phyloP scores from a whole-genome alignment of 805 yeast species.

The Candida germanica region DNA sequence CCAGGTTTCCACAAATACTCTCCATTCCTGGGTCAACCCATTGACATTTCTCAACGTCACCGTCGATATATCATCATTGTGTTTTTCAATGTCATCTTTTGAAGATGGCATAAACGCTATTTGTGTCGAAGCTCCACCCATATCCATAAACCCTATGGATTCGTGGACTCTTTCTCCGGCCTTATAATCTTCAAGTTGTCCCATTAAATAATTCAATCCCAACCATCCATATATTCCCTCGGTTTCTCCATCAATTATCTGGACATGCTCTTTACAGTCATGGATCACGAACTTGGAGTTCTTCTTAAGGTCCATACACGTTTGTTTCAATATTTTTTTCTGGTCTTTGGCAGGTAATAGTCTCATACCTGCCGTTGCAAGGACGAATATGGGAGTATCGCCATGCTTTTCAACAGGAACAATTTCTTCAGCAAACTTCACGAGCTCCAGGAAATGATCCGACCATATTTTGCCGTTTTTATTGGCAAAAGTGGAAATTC shows the following conservation, averaged over 20 bases:
- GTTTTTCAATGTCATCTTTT: constrained; percentile 44
- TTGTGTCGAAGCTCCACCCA: constrained; percentile 99
- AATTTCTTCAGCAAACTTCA: constrained; percentile 64
- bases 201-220: constrained; percentile 79
- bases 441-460: constrained; percentile 62
- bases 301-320: constrained; percentile 55
- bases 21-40: constrained; percentile 75
- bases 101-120: constrained; percentile 85
- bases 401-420: constrained; percentile 60
- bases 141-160: constrained; percentile 95
- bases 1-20: constrained; percentile 94
- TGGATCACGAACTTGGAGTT: constrained; percentile 56
- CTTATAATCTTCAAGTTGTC: constrained; percentile 53
- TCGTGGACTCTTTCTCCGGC: constrained; percentile 34
- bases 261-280: constrained; percentile 68
- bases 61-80: constrained; percentile 32
- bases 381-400: constrained; percentile 82
- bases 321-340: constrained; percentile 49
- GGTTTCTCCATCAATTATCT: constrained; percentile 88
- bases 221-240: constrained; percentile 98
- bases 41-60: constrained; percentile 64
- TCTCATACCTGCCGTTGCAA: constrained; percentile 98
- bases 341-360: constrained; percentile 57
- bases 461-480: constrained; percentile 61
- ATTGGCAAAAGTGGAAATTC: constrained; percentile 65